Evolutionary conservation across 768 basidiomycete species (phyloP).

Genomic region (Mycena epipterygia): DNA sequence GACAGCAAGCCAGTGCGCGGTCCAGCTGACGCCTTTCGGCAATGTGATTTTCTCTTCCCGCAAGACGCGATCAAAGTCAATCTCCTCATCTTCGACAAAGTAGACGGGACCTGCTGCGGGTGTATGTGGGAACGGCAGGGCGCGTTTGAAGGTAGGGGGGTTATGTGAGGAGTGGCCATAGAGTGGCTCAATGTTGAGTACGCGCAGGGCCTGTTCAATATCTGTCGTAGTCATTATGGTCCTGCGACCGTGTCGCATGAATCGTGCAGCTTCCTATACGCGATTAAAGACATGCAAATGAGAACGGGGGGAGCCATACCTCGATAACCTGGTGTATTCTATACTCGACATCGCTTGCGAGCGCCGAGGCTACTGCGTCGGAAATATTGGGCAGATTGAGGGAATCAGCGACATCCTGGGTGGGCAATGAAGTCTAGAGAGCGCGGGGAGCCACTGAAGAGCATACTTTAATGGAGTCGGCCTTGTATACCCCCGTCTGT

Average conservation of each 20-base stretch:
- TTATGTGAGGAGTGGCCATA: constrained; percentile 86
- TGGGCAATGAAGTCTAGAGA: constrained; percentile 20
- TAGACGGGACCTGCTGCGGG: constrained; percentile 81
- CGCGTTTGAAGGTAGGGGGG: constrained; percentile 72
- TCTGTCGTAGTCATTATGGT: constrained; percentile 92
- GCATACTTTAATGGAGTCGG: constrained; percentile 73
- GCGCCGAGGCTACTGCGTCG: constrained; percentile 82
- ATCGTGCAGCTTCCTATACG: constrained; percentile 91
- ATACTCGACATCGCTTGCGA: constrained; percentile 98
- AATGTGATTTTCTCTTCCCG: constrained; percentile 88
- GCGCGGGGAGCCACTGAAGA: constrained; percentile 6
- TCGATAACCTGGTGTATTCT: constrained; percentile 95
- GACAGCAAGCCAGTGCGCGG: constrained; percentile 98
- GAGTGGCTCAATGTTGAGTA: constrained; percentile 95
- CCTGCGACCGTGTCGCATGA: constrained; percentile 94
- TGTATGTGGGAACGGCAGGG: constrained; percentile 65
- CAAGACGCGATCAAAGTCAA: constrained; percentile 94
- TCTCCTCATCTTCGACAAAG: constrained; percentile 96
- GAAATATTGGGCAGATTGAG: constrained; percentile 81
- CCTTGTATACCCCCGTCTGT: constrained; percentile 74
- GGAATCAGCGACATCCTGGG: constrained; percentile 92
- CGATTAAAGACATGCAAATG: constrained; percentile 26
- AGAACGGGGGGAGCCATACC: constrained; percentile 57
- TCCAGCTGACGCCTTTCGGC: constrained; percentile 87
- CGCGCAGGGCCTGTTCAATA: constrained; percentile 93